Percentiles rank a stretch among this genome's conserved stretches.
Evolutionary conservation across 202 grass and related monocot genomes (phyloP).

Genomic region (Carex arenaria): DNA sequence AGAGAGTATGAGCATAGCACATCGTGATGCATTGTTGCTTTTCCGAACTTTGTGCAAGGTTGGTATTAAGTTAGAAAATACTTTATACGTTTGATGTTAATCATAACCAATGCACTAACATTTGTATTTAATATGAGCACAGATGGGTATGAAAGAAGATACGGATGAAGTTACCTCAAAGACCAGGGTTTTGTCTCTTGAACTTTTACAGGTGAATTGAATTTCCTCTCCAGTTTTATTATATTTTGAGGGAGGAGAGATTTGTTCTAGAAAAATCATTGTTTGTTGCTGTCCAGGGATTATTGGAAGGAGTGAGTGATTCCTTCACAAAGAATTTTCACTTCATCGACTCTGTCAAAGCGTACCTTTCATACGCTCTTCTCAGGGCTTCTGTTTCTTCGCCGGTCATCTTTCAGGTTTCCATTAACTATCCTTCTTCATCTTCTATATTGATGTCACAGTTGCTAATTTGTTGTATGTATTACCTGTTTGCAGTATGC

Average conservation of each 20-base stretch:
- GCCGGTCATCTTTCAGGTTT: slow-evolving; percentile 89
- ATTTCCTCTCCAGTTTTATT: slow-evolving; percentile 20
- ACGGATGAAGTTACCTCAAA: slow-evolving; percentile 85
- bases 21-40: slow-evolving; percentile 83
- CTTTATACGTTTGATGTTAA: slow-evolving; percentile 13
- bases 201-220: slow-evolving; percentile 86
- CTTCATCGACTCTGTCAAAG: slow-evolving; percentile 99
- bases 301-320: slow-evolving; percentile 89
- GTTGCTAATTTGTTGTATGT: slow-evolving; percentile 18
- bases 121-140: neutral
- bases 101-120: neutral
- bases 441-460: slow-evolving; percentile 12
- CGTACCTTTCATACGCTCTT: slow-evolving; percentile 97
- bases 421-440: slow-evolving; percentile 9
- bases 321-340: slow-evolving; percentile 97
- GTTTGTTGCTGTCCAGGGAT: slow-evolving; percentile 50
- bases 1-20: slow-evolving; percentile 82
- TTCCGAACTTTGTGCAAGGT: slow-evolving; percentile 99
- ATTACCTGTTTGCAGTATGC: slow-evolving; percentile 76
- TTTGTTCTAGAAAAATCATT: slow-evolving; percentile 29
- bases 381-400: slow-evolving; percentile 83
- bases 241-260: slow-evolving; percentile 9
- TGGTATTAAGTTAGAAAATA: slow-evolving; percentile 23
- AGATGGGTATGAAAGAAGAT: slow-evolving; percentile 99
- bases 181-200: slow-evolving; percentile 94